A percentile compares a stretch with the other conserved stretches of the same genome.
Evolutionary conservation across 148 eudicot genomes (phyloP).

Genomic region (Spergularia bocconei): DNA sequence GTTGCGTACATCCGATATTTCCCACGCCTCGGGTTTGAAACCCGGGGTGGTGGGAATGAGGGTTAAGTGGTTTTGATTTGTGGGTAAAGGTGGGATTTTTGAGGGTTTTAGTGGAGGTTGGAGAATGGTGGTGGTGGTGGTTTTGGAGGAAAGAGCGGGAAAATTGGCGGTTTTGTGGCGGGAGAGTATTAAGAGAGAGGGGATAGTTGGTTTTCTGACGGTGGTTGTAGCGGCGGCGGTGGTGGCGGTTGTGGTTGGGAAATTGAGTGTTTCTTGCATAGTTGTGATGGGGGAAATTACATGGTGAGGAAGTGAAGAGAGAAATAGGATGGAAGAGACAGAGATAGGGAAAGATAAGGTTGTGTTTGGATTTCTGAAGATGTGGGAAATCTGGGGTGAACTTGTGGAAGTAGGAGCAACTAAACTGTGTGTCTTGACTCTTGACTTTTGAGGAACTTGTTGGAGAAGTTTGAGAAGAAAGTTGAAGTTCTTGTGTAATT

Average conservation of each 20-base stretch:
- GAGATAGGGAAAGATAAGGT: neutral
- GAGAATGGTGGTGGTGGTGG: slow-evolving; percentile 17
- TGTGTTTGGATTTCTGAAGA: neutral
- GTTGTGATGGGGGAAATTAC: neutral
- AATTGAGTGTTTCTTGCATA: slow-evolving; percentile 32
- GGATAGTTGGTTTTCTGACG: neutral
- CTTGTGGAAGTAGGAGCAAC: too few species aligned
- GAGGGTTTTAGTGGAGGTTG: slow-evolving; percentile 12
- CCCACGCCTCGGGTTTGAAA: neutral
- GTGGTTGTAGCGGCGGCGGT: slow-evolving; percentile 24
- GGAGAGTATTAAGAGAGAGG: neutral
- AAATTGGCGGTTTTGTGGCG: slow-evolving; percentile 25
- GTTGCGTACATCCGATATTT: neutral
- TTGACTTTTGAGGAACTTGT: too few species aligned
- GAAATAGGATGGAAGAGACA: neutral
- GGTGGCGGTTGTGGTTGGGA: slow-evolving; percentile 36
- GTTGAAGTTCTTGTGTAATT: too few species aligned
- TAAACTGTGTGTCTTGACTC: too few species aligned
- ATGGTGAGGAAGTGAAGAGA: neutral
- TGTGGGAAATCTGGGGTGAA: neutral
- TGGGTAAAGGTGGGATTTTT: slow-evolving; percentile 14
- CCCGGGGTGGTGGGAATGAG: neutral
- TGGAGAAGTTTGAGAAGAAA: too few species aligned
- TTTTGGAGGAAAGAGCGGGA: slow-evolving; percentile 26
- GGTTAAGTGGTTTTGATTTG: neutral